Evolutionary conservation across 2,329 filamentous ascomycete species (phyloP), one percentile per base, ranked within the genome.

Genomic region (Colletotrichum graminicola): DNA sequence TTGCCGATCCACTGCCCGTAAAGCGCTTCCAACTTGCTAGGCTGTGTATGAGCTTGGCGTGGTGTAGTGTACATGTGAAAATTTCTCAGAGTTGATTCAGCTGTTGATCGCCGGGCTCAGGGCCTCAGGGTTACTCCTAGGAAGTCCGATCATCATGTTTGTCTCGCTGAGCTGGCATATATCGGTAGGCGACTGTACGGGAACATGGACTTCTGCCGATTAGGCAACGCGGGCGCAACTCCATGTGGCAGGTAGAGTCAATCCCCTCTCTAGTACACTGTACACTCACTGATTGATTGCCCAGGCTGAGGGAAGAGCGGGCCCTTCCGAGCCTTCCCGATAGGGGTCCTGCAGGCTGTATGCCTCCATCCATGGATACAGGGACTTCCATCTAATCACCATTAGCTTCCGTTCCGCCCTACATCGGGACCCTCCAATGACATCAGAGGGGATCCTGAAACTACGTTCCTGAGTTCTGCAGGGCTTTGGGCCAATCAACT

Each of bases 311-410:
- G 45, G 32, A 64, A 69, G 36, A 72, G 69, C 65, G 69, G 69
- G 69, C 47, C 65, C 60, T 69, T 72, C 69, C 69, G 69, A 72
- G 55, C 57, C 41, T 36, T 72, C 69, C 69, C 69, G 65, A 72
- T 69, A 72, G 69, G 69, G 69, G 69, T 69, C 65, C 69, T 72
- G 69, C 69, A 72, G 66, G 69, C 69, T 41, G 62, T 41, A 72
- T 69, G 68, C 68, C 59, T 63, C 68, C 68, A 67, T 71, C 45
- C 29, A 29, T 29, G 29, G 29, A 2, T 4, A 29, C 29, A 29
- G 29, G 29, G 16, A n/a, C 59, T 29, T 26, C 59, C 29, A 21
- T 14, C 16, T 51, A 34, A 51, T 32, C 26, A 21, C 14, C 32
- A 62, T 62, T n/a, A 36, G n/a, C 59, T 32, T 51, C 59, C 59